phyloP scores from a whole-genome alignment of 345 rosid species.

The Eucalyptus victrix region DNA sequence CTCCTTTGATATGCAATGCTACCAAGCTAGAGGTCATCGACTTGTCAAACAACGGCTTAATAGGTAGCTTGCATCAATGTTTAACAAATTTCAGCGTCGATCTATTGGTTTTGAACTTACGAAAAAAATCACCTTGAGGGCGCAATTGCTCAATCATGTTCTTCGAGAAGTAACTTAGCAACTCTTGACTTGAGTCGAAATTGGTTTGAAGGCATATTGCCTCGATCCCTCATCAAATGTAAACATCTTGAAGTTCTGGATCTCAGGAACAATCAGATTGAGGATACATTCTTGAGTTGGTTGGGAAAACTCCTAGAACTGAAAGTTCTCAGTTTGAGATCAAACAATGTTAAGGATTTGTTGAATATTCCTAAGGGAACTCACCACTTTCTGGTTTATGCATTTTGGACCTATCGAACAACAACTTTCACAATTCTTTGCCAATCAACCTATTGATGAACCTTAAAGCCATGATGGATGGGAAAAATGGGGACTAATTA shows the following conservation, averaged over 20 bases:
- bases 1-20: too few relatives aligned
- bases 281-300: not conserved
- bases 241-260: too few relatives aligned
- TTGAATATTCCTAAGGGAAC: not conserved
- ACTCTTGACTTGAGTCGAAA: too few relatives aligned
- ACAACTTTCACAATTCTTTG: not conserved
- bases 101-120: fast-evolving
- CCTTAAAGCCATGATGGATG: not conserved
- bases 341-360: not conserved
- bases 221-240: too few relatives aligned
- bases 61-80: fast-evolving
- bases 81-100: fast-evolving
- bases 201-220: too few relatives aligned
- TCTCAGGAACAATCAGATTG: not conserved
- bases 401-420: not conserved
- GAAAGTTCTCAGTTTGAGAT: not conserved
- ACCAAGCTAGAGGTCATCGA: fast-evolving
- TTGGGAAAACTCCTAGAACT: not conserved
- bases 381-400: fast-evolving
- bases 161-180: too few relatives aligned
- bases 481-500: not conserved
- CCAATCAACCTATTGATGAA: not conserved
- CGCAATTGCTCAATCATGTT: too few relatives aligned
- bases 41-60: too few relatives aligned
- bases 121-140: too few relatives aligned